Percentiles rank a stretch among this genome's conserved stretches.
Evolutionary conservation across 2,329 filamentous ascomycete species (phyloP).

Genomic region (Thyridium curvatum): DNA sequence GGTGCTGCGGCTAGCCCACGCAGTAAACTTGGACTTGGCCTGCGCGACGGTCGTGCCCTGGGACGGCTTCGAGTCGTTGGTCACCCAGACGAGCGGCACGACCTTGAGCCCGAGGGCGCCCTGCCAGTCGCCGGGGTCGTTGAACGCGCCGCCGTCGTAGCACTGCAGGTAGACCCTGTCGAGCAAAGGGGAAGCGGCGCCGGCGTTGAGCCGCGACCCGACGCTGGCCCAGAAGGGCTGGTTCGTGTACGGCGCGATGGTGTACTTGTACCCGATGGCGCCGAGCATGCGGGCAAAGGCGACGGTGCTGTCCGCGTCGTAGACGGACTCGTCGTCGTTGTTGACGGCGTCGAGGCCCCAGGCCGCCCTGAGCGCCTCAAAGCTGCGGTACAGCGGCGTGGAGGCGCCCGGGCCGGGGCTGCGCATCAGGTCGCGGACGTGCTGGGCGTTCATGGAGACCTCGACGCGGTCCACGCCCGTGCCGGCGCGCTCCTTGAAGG

Average conservation of each 20-base stretch:
- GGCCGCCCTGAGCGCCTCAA: slow-evolving; percentile 28
- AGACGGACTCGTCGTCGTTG: slow-evolving; percentile 38
- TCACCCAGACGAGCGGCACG: slow-evolving; percentile 36
- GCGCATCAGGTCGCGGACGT: slow-evolving; percentile 30
- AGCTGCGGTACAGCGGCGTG: slow-evolving; percentile 31
- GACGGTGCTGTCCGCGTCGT: slow-evolving; percentile 33
- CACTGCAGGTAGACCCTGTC: slow-evolving; percentile 37
- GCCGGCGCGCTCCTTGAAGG: slow-evolving; percentile 6
- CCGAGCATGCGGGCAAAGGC: slow-evolving; percentile 34
- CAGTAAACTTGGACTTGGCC: slow-evolving; percentile 24
- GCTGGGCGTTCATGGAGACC: slow-evolving; percentile 35
- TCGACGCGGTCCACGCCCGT: slow-evolving; percentile 30
- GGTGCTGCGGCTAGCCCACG: slow-evolving; percentile 21
- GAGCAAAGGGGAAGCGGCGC: slow-evolving; percentile 19
- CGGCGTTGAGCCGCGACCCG: slow-evolving; percentile 20
- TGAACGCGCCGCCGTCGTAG: slow-evolving; percentile 35
- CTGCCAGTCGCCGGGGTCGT: slow-evolving; percentile 31
- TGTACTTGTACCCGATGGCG: slow-evolving; percentile 32
- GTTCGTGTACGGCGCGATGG: slow-evolving; percentile 35
- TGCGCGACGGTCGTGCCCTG: slow-evolving; percentile 29
- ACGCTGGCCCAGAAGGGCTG: slow-evolving; percentile 27
- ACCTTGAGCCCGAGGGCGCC: slow-evolving; percentile 29
- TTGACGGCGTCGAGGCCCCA: slow-evolving; percentile 39
- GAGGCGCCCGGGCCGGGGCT: slow-evolving; percentile 22
- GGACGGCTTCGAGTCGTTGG: slow-evolving; percentile 36